Base-by-base conservation (phyloP, 148 eudicot species). In the Arctostaphylos glauca region DNA sequence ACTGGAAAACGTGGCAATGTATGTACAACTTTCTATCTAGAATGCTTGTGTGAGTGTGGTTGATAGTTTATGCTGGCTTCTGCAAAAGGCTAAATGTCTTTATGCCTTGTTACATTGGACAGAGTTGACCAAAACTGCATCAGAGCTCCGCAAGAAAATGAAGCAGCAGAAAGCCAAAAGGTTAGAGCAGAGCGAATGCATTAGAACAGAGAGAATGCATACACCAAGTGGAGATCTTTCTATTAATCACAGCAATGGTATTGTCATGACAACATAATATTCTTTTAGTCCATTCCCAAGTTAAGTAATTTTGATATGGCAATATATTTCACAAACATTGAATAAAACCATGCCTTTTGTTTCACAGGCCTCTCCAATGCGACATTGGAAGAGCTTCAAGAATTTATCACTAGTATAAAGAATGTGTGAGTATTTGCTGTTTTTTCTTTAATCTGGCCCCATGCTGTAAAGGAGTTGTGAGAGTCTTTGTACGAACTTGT, bases 111-210 rank as follows among this genome's bases (percentile, higher is more conserved):
- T 79, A 38, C 4, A 79, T 81, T 66, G 6, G 19, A 67, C 90
- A 90, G 92, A 90, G 72, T 68, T 90, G 82, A 81, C 3, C 31
- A 84, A 59, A 71, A 71, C 88, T 62, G 87, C 91, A 84, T 81
- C 87, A 75, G 89, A 90, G 78, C 86, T 90, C 77, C 88, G 86
- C 16, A 21, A 58, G 59, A 87, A 83, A 82, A 54, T 82, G 80
- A 81, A 74, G 83, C 74, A 87, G 23, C 83, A 73, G 73, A 84
- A 72, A 43, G 16, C 74, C 49, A 81, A 84, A 49, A 84, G 81
- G 72, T 55, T 75, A 5, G 82, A 84, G 52, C 68, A 72, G 79
- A 54, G 48, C 49, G 78, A 55, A 38, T 41, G 52, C 70, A 19
- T 21, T 66, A 43, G 71, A 76, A 48, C 54, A 50, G 79, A 79